Conservation (phyloP, 441 rosid species). For the Populus trichocarpa region DNA sequence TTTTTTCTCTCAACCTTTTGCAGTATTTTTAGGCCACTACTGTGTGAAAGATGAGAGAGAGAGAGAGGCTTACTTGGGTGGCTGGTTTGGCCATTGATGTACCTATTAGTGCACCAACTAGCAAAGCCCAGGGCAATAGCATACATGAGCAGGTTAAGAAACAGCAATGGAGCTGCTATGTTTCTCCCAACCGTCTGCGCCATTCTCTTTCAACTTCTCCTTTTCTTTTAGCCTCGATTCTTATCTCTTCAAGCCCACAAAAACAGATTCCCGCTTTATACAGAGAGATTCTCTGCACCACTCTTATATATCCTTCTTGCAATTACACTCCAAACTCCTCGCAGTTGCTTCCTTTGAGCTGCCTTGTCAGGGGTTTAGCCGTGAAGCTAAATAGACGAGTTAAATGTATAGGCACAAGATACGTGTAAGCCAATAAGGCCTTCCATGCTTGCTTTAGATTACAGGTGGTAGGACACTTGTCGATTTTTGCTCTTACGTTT, state of each 20-base stretch:
- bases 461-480: slow-evolving; percentile 74
- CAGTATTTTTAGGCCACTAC: not conserved
- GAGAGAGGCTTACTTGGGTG: slow-evolving; percentile 55
- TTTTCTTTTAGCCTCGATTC: not conserved
- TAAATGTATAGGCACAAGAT: not conserved
- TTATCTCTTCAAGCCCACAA: not conserved
- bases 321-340: not conserved
- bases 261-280: not conserved
- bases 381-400: slow-evolving; percentile 18
- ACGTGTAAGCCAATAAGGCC: slow-evolving; percentile 34
- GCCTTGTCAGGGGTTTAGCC: not conserved
- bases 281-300: not conserved
- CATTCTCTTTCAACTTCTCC: slow-evolving; percentile 26
- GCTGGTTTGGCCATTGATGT: slow-evolving; percentile 66
- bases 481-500: slow-evolving; percentile 15
- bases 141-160: slow-evolving; percentile 74
- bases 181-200: slow-evolving; percentile 71
- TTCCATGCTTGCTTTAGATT: slow-evolving; percentile 15
- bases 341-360: not conserved
- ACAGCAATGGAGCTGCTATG: slow-evolving; percentile 81
- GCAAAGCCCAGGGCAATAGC: slow-evolving; percentile 67
- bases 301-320: not conserved
- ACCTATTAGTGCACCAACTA: slow-evolving; percentile 70
- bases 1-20: not conserved
- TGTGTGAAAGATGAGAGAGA: not conserved